These are phyloP conservation scores for Cenchrus purpureus DNA, from an alignment of 176 grass and related monocot genomes.

Conservation along the genomic window DNA sequence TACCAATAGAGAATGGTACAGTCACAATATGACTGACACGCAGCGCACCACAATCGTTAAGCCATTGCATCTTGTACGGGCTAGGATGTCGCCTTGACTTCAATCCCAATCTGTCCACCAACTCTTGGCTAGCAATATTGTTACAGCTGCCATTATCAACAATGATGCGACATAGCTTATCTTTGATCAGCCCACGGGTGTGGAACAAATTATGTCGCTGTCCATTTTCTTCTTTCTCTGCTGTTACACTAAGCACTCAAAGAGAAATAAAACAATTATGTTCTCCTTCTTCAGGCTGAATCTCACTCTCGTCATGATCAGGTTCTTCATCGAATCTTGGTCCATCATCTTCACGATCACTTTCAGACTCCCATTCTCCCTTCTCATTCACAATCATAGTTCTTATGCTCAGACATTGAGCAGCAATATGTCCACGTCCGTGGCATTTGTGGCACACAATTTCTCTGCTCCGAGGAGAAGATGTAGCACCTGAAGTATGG, in stretches of 20 bases:
- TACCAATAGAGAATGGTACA: no score
- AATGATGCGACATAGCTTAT: neutral
- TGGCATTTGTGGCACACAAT: neutral
- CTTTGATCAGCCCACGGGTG: neutral
- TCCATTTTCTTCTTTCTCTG: no score
- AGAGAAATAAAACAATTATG: neutral
- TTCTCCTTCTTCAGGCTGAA: neutral
- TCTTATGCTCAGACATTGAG: neutral
- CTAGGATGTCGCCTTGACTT: no score
- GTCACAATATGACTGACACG: no score
- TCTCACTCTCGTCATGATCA: neutral
- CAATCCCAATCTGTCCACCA: no score
- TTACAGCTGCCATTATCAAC: no score
- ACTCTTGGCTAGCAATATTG: no score
- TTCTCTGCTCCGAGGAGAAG: neutral
- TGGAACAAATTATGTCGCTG: no score
- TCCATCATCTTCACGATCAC: neutral
- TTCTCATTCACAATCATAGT: neutral
- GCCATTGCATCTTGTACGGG: no score
- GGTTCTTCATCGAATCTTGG: neutral
- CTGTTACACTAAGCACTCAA: no score
- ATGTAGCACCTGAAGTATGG: neutral
- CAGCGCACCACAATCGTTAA: no score
- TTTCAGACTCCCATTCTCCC: neutral
- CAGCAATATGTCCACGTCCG: no score